Evolutionary conservation across 495 filamentous ascomycete species (phyloP), one percentile per base, ranked within the genome.

Genomic region (Trichocladium uniseriatum): DNA sequence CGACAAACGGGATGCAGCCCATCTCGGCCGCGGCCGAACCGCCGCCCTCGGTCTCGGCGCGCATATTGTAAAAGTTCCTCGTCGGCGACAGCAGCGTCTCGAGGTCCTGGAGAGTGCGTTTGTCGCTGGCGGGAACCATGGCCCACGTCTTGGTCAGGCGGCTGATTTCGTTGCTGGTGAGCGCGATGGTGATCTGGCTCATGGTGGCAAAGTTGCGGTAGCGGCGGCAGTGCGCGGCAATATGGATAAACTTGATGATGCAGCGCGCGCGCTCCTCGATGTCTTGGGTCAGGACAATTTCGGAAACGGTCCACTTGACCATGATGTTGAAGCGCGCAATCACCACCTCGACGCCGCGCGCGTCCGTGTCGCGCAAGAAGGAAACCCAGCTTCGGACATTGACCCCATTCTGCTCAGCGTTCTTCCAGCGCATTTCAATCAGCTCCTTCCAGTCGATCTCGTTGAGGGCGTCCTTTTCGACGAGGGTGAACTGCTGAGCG

Each of bases 361-460:
- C 84, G 51, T 94, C 82, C 14, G 82, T 79, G n/a, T 81, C 77
- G 24, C 80, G 79, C 11, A 99, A 77, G 60, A 92, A 96, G 41
- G 92, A 82, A n/a, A 95, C 88, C 94, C 94, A 99, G 51, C 84
- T 82, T 40, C 78, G 77, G 18, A 79, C 71, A 54, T 81, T 79
- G 28, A 77, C 73, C 9, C 75, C 72, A 18, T 56, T 74, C 14
- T 74, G 71, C 15, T 81, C 74, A 14, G 81, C 77, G 44, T 86
- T 81, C 45, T 79, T 86, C 89, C 89, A 96, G 48, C 79, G 80
- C 77, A 99, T 85, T 27, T 96, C 88, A 44, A 99, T 89, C 39
- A 99, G 73, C 60, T 99, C 94, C 60, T 84, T 89, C 94, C 94
- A 99, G 67, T 96, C 90, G 44, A 99, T 84, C 59, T 97, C 94